Conservation (phyloP, 2,329 filamentous ascomycete genomes). For the Ophiostoma fasciatum region DNA sequence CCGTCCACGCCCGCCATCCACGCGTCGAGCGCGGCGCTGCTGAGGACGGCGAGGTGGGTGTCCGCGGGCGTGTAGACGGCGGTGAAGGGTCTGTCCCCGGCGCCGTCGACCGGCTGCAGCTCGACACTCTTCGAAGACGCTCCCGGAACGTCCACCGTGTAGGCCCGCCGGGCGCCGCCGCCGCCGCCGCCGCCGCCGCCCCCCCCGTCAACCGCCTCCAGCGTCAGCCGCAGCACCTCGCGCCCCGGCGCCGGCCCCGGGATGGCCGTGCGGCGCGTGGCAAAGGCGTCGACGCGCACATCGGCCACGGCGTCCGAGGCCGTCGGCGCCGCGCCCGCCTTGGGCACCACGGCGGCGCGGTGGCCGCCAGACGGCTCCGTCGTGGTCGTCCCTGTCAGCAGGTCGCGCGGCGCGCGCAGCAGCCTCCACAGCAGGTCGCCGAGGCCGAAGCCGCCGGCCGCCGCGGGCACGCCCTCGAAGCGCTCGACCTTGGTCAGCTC, state of each 20-base stretch:
- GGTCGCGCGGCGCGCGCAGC: neutral
- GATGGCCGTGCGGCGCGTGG: constrained; percentile 47
- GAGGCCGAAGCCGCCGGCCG: constrained; percentile 25
- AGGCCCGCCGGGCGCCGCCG: constrained; percentile 26
- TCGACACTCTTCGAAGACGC: constrained; percentile 42
- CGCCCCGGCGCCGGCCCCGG: constrained; percentile 38
- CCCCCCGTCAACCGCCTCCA: constrained; percentile 35
- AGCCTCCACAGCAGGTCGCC: constrained; percentile 24
- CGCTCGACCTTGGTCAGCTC: constrained; percentile 59
- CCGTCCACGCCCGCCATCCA: constrained; percentile 76
- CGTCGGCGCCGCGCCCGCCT: constrained; percentile 4
- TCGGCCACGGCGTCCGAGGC: constrained; percentile 41
- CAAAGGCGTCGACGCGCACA: constrained; percentile 53
- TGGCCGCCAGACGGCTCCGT: too few species aligned
- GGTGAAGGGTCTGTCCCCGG: constrained; percentile 32
- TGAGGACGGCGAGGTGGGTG: constrained; percentile 49
- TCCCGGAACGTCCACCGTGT: constrained; percentile 60
- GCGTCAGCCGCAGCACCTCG: constrained; percentile 59
- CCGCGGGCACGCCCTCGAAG: constrained; percentile 45
- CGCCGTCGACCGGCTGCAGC: constrained; percentile 39
- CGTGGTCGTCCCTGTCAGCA: too few species aligned
- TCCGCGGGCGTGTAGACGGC: constrained; percentile 47
- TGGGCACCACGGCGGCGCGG: constrained; percentile 10
- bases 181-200: constrained; percentile 19
- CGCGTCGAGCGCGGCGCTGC: constrained; percentile 48